Base-by-base conservation (phyloP, 2,329 filamentous ascomycete species). In the Diaporthe sp. region DNA sequence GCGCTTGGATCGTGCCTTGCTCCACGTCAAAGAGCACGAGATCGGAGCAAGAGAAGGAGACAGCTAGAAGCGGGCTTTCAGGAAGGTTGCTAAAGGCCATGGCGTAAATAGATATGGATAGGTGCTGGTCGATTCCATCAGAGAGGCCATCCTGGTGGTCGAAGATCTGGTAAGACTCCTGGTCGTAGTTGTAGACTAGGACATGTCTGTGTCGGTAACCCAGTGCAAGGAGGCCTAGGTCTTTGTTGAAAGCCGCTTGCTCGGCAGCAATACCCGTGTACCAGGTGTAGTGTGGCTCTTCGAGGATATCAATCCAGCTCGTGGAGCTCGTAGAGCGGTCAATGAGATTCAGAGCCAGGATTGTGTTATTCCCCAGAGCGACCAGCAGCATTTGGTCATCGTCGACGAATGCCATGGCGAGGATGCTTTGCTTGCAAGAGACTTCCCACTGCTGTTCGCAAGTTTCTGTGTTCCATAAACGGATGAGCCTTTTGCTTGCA, bases 71-170 rank as follows among this genome's bases (percentile, higher is more conserved):
- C 15, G 60, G 60, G 6, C n/a, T 28, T 9, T 47, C 60, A 6
- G 60, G 60, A 7, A 63, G 60, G 9, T 47, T 63, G 25, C 60
- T 63, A 17, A 63, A 63, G 6, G 60, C 60, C 60, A 63, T 63
- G 6, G 60, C 39, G 17, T 28, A 63, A 7, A 63, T 47, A 25
- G 13, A 28, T 31, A 63, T 31, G 22, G 6, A 44, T 1, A 63
- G n/a, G 10, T 47, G 60, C 25, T 63, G 60, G 15, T 63, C 39
- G 10, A 47, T 31, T 8, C 39, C 60, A 25, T 20, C 60, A 4
- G 39, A 10, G 9, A 63, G 60, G 4, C 60, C 60, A 22, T 63
- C 8, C 17, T 63, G 60, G 13, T 63, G 60, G n/a, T 63, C 60
- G 17, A 44, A 63, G 17, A 63, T 17, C 31, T 63, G n/a, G 20